Evolutionary conservation across 1,284 basidiomycete genomes (phyloP), one percentile per base, ranked within the genome.

Genomic region (Austropuccinia psidii): DNA sequence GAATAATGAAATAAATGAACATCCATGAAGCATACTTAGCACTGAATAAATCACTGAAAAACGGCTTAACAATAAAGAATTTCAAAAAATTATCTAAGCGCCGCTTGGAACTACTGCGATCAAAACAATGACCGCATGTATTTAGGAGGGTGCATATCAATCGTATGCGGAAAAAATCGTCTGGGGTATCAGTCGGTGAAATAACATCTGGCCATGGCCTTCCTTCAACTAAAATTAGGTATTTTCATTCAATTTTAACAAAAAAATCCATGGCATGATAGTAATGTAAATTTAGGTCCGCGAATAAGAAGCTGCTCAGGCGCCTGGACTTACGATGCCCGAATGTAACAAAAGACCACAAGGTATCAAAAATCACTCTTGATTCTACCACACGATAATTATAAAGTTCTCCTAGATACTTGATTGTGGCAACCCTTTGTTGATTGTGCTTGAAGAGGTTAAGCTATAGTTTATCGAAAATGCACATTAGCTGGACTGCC

Each of bases 81-180:
- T 87, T 85, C 75, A 98, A 82, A 80, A 95, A 96, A 77, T 89
- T 90, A 81, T 98, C 94, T 13, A 98, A 83, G 80, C 93, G 96
- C 82, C 89, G 90, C 81, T 88, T 90, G 78, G 93, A 88, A 6
- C 89, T 88, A 2, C 94, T 94, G 54, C 89, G 87, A 80, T 96
- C 93, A 81, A 98, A 98, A 82, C 94, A 98, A 84, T 92, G 90
- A n/a, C 94, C 96, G 80, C 93, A 96, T 0, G 93, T 93, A 80
- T 98, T 94, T 27, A 99, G 84, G 54, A 98, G 83, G 7, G 90
- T 89, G 79, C 96, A 98, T 55, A 95, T 87, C 70, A 99, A 84
- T 11, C 96, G 86, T 66, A 98, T 82, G 29, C 96, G 88, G 86
- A 98, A 98, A 81, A 91, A 98, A 80, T 99, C 96, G 80, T 96